Percentiles rank a stretch among this genome's conserved stretches.
These are phyloP conservation scores for Pleochaeta shiraiana DNA, from an alignment of 2,329 filamentous ascomycete genomes.

Conservation along the genomic window DNA sequence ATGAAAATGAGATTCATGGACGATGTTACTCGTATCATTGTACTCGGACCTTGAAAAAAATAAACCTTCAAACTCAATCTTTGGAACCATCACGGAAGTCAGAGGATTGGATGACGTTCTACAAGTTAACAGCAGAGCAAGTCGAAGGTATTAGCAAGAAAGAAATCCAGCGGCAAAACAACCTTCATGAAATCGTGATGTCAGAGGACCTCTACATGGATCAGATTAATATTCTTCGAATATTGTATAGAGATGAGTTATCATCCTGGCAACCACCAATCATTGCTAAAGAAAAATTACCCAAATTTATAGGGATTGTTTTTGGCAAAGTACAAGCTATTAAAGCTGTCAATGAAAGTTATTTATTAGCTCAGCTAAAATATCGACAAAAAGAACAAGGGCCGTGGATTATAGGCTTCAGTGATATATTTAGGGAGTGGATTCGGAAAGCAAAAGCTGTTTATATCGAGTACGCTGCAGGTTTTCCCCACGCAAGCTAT, in stretches of 20 bases:
- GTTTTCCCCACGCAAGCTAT: slow-evolving; percentile 67
- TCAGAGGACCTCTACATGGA: slow-evolving; percentile 83
- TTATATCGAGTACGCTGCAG: slow-evolving; percentile 81
- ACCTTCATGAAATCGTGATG: slow-evolving; percentile 84
- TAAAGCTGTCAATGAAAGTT: slow-evolving; percentile 78
- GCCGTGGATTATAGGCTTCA: slow-evolving; percentile 83
- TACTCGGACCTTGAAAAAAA: slow-evolving; percentile 82
- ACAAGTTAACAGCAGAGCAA: slow-evolving; percentile 59
- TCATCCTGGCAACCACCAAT: slow-evolving; percentile 52
- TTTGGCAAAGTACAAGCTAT: slow-evolving; percentile 85
- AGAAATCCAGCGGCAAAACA: slow-evolving; percentile 83
- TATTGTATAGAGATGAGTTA: slow-evolving; percentile 70
- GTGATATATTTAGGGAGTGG: slow-evolving; percentile 96
- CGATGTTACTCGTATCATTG: slow-evolving; percentile 91
- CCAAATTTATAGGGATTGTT: slow-evolving; percentile 62
- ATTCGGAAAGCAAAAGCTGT: slow-evolving; percentile 77
- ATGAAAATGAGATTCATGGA: slow-evolving; percentile 38
- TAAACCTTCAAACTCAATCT: slow-evolving; percentile 58
- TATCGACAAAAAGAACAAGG: slow-evolving; percentile 95
- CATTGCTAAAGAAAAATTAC: slow-evolving; percentile 54
- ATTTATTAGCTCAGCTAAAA: slow-evolving; percentile 79
- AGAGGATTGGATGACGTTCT: slow-evolving; percentile 79
- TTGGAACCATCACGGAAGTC: slow-evolving; percentile 42
- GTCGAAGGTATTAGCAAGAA: slow-evolving; percentile 54
- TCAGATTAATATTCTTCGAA: slow-evolving; percentile 65